Conservation (phyloP, 257 asterid species). For the Penstemon barbatus region DNA sequence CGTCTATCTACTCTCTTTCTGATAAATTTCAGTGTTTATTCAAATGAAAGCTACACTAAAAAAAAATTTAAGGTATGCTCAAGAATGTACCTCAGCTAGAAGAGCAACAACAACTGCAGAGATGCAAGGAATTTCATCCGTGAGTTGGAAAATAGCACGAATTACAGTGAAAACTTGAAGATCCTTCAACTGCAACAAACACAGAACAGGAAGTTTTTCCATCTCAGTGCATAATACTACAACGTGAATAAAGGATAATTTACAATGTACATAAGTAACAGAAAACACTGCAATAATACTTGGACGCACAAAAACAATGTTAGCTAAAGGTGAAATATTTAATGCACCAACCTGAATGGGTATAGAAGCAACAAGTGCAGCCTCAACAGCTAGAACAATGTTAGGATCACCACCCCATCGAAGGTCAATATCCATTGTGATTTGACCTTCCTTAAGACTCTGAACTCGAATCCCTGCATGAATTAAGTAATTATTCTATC, state of each 20-base stretch:
- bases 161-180: conserved; percentile 91
- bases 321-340: conserved; percentile 18
- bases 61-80: background rate
- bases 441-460: conserved; percentile 96
- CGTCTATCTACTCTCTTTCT: background rate
- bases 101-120: conserved; percentile 99
- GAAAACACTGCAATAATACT: conserved; percentile 11
- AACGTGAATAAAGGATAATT: conserved; percentile 3
- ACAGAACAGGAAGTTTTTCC: conserved; percentile 17
- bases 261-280: background rate
- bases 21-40: conserved; percentile 4
- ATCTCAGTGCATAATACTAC: conserved; percentile 6
- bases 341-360: conserved; percentile 81
- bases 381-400: conserved; percentile 90
- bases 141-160: conserved; percentile 93
- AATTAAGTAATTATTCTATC: conserved; percentile 27
- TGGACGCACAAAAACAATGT: background rate
- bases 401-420: conserved; percentile 99
- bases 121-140: conserved; percentile 97
- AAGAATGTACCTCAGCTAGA: conserved; percentile 76
- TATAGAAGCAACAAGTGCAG: conserved; percentile 92
- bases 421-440: conserved; percentile 95
- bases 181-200: conserved; percentile 83
- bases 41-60: background rate
- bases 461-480: conserved; percentile 95